A percentile compares a stretch with the other conserved stretches of the same genome.
Evolutionary conservation across 2,329 filamentous ascomycete species (phyloP).

Genomic region (Westerdykella aurantiaca): DNA sequence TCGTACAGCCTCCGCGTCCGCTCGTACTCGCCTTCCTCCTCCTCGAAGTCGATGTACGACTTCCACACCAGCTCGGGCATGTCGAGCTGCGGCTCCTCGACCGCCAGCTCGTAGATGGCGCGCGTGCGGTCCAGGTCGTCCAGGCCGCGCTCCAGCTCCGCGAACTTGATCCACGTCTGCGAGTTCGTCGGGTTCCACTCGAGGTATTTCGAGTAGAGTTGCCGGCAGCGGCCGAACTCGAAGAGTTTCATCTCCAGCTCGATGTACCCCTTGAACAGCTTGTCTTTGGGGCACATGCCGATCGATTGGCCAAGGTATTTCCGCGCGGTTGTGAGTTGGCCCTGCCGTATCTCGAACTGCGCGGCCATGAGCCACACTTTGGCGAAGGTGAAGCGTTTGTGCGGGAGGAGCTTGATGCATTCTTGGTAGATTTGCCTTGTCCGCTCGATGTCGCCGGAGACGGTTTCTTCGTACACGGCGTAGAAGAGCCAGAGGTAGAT

Average conservation of each 20-base stretch:
- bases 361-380: conserved; percentile 94
- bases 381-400: conserved; percentile 95
- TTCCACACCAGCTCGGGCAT: conserved; percentile 99
- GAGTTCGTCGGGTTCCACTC: conserved; percentile 87
- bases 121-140: conserved; percentile 84
- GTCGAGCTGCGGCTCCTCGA: conserved; percentile 75
- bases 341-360: conserved; percentile 86
- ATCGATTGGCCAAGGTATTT: conserved; percentile 88
- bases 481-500: conserved; percentile 99
- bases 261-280: conserved; percentile 88
- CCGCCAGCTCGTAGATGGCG: conserved; percentile 87
- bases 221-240: conserved; percentile 87
- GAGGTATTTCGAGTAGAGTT: conserved; percentile 87
- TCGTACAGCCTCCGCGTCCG: conserved; percentile 79
- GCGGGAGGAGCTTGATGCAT: conserved; percentile 80
- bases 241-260: conserved; percentile 89
- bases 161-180: conserved; percentile 94
- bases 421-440: conserved; percentile 87
- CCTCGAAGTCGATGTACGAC: conserved; percentile 96
- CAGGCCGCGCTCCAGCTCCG: conserved; percentile 83
- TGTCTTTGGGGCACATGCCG: conserved; percentile 93
- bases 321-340: conserved; percentile 70
- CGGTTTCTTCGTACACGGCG: conserved; percentile 88
- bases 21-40: conserved; percentile 88
- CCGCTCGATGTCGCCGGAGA: conserved; percentile 69